Evolutionary conservation across 441 rosid species (phyloP), one percentile per base, ranked within the genome.

Genomic region (Pelargonium exstipulatum): DNA sequence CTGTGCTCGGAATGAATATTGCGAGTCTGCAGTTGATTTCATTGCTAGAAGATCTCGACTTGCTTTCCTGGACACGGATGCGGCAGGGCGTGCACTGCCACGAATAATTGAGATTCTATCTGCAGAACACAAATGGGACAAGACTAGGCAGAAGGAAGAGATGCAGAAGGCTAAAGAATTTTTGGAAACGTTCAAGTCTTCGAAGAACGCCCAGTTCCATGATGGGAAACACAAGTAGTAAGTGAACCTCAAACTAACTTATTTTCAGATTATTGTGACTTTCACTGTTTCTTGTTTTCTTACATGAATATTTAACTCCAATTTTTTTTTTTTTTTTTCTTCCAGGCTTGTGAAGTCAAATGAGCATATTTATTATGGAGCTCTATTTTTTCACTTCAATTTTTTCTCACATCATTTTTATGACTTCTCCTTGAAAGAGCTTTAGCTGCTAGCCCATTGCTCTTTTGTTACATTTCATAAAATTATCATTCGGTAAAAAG

Each of bases 61-160:
- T 66, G 98, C 98, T 24, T 93, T 93, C 82, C 87, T 93, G 9
- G 98, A 93, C 79, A 93, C 98, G 0, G 95, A 93, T 77, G 98
- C 97, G 13, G 97, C 98, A 5, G 79, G 86, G 24, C 76, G 87
- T 58, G 90, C 98, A 18, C 78, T 93, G 84, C 93, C 93, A 35
- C 95, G 87, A 13, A 71, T 91, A 18, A 83, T 93, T 5, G 87
- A 89, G 81, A 89, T 93, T 64, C 83, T 93, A 58, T 88, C 90
- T 0, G 26, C 66, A 9, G 98, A 93, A 70, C 95, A 82, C 77
- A 79, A 78, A 0, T 93, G 98, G 98, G 95, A 87, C 70, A 86
- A 75, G 77, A 67, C 87, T 42, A 89, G 89, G 75, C 79, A 81
- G 86, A 82, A 85, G 68, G 70, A 86, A 76, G 97, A 93, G 85